Evolutionary conservation across 192 early-diverging fungal species (phyloP).

Genomic region (Coemansia sp.): DNA sequence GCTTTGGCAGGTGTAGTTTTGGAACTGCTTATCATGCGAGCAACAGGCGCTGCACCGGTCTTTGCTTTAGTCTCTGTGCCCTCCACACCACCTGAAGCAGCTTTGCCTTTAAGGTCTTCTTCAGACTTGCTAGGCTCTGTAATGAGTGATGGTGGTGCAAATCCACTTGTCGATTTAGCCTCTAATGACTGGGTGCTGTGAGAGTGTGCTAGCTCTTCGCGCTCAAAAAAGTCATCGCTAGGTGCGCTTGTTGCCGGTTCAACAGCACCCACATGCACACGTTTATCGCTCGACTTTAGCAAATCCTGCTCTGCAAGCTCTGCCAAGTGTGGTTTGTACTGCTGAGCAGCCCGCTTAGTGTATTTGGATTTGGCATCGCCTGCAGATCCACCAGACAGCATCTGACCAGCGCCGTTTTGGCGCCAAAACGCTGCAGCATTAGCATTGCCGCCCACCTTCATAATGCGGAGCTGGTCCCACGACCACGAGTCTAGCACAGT

Average conservation of each 20-base stretch:
- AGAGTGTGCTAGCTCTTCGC: constrained; percentile 20
- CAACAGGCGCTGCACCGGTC: constrained; percentile 25
- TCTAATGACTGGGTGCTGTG: constrained; percentile 12
- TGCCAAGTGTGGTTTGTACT: constrained; percentile 80
- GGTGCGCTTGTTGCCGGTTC: constrained; percentile 5
- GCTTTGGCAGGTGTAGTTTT: constrained; percentile 23
- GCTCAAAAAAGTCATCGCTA: constrained; percentile 27
- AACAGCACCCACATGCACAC: constrained; percentile 20
- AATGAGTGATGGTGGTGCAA: constrained; percentile 37
- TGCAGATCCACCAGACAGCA: constrained; percentile 28
- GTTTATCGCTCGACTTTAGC: constrained; percentile 24
- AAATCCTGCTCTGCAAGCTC: constrained; percentile 72
- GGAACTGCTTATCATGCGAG: constrained; percentile 21
- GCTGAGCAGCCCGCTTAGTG: constrained; percentile 64
- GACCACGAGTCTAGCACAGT: constrained; percentile 88
- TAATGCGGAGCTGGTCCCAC: constrained; percentile 84
- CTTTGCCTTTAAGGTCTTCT: not conserved
- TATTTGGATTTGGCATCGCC: constrained; percentile 86
- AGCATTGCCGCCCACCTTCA: constrained; percentile 89
- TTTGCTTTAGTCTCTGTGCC: constrained; percentile 10
- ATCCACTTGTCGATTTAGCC: not conserved
- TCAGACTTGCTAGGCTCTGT: constrained; percentile 10
- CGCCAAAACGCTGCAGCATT: constrained; percentile 80
- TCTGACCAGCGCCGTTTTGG: constrained; percentile 60
- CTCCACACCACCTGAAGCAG: not conserved